Base-by-base conservation (phyloP, 345 rosid species). In the Eucalyptus regnans region DNA sequence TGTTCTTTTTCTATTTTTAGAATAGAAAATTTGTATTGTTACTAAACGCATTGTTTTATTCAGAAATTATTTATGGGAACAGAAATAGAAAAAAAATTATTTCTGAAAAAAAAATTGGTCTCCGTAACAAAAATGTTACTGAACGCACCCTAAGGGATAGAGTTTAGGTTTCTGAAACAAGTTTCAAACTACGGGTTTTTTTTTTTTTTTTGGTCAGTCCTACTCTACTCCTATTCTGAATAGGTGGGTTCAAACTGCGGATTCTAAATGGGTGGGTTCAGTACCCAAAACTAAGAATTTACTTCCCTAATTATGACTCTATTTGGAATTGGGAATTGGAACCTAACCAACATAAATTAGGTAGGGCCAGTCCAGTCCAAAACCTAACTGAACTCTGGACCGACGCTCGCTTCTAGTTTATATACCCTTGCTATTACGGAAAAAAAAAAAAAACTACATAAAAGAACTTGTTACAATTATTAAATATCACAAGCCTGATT, bases 321-420 rank as follows among this genome's bases (percentile, higher is more conserved):
- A 66, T 66, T 33, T 17, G 25, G 44, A 68, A 71, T 33, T 41
- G 23, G 2, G 13, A 33, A 17, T 5, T 1, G 2, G 25, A 22
- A 23, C 6, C 3, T 0, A 56, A 68, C 12, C 23, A 8, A 2
- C 41, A 68, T 76, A 12, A 8, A 9, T 2, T 5, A 6, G 14
- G 13, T 20, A 37, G 46, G 83, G 8, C 8, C 0, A 5, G 7
- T 37, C 41, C 3, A 1, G 5, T 37, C 13, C 14, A 37, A 4
- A 4, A 7, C 12, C 6, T 1, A 3, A 2, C 4, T 33, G 2
- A 1, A 68, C 2, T 17, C 0, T 33, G 3, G 3, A 17, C 4
- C 1, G 12, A 3, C 10, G 13, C 12, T 17, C 7, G 5, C 44
- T 22, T 23, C 7, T 16, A 68, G 6, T 68, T 68, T 31, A 20